Evolutionary conservation across 2,329 filamentous ascomycete species (phyloP).

Genomic region (Penicillium sclerotigenum): DNA sequence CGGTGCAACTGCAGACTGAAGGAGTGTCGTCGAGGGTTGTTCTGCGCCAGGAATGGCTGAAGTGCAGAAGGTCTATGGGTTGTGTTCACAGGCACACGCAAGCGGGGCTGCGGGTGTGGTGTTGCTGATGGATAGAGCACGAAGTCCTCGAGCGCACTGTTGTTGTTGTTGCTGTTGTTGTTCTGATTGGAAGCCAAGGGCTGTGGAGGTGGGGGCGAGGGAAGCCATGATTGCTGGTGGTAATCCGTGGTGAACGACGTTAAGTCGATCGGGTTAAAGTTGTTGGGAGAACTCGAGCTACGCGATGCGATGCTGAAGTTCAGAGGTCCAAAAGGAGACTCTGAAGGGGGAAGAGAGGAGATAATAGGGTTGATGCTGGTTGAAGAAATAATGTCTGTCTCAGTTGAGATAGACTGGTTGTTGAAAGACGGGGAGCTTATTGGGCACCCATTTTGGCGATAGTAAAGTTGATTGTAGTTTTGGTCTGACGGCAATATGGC

Average conservation of each 20-base stretch:
- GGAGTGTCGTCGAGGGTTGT: conserved; percentile 36
- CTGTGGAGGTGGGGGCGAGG: conserved; percentile 44
- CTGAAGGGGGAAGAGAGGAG: conserved; percentile 38
- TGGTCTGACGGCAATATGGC: conserved; percentile 8
- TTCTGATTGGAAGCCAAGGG: conserved; percentile 41
- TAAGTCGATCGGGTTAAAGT: conserved; percentile 41
- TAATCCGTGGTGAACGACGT: conserved; percentile 51
- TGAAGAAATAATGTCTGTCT: conserved; percentile 44
- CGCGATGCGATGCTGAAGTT: conserved; percentile 43
- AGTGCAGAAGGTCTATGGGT: conserved; percentile 37
- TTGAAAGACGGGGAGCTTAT: conserved; percentile 34
- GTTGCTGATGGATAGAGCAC: conserved; percentile 41
- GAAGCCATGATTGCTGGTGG: conserved; percentile 48
- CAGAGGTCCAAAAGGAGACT: conserved; percentile 47
- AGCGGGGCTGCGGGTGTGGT: conserved; percentile 34
- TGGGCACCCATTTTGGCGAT: conserved; percentile 40
- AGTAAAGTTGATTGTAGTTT: conserved; percentile 20
- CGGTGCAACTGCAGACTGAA: conserved; percentile 38
- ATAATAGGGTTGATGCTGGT: conserved; percentile 27
- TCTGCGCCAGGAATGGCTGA: conserved; percentile 36
- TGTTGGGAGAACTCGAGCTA: conserved; percentile 43
- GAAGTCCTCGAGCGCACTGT: conserved; percentile 42
- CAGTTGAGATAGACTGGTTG: conserved; percentile 36
- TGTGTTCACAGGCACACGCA: conserved; percentile 36
- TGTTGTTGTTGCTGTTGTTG: conserved; percentile 33